Evolutionary conservation across 2,329 filamentous ascomycete genomes (phyloP), one percentile per base, ranked within the genome.

Genomic region (Macroventuria anomochaeta): DNA sequence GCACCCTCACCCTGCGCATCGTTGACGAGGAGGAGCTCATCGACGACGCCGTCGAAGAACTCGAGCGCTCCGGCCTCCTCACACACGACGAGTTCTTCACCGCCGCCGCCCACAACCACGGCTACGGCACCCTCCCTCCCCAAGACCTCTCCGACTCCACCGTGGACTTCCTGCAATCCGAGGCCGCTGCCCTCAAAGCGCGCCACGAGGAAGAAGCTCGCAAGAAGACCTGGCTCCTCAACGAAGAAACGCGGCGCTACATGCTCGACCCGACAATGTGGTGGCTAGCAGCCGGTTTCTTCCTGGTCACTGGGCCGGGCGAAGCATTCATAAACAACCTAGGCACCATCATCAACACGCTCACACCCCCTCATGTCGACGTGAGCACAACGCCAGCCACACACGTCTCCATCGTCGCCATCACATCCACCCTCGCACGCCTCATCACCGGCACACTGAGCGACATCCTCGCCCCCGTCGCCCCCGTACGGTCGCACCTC

Each of bases 311-410:
- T 47, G 95, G 95, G 0, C 93, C 95, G 0, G 93, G 93, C n/a
- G 95, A 99, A 76, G 90, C 93, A 10, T 99, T 97, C 73, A 92
- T 97, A 77, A 99, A 97, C 77, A 99, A 97, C 67, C 77, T 99
- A 8, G 95, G 95, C 29, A 97, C 93, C 20, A 88, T 99, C 57
- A 93, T 97, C 64, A 88, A 90, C 62, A 96, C 93, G 0, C 80
- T 97, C 3, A 90, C 90, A 37, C 83, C 84, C 5, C 78, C 78
- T n/a, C 83, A 83, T 12, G 86, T 85, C 15, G 70, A 81, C 15
- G 64, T 71, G 63, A 72, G 79, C 63, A 85, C 88, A 40, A 84
- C 89, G 42, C 83, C 89, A 32, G 86, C 92, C 51, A 97, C 92
- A 0, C 95, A 99, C 68, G 93, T 99, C 47, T 96, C 91, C 18